Percentiles rank a stretch among this genome's conserved stretches.
phyloP scores from a whole-genome alignment of 2,329 filamentous ascomycete genomes.

The Metarhizium anisopliae region DNA sequence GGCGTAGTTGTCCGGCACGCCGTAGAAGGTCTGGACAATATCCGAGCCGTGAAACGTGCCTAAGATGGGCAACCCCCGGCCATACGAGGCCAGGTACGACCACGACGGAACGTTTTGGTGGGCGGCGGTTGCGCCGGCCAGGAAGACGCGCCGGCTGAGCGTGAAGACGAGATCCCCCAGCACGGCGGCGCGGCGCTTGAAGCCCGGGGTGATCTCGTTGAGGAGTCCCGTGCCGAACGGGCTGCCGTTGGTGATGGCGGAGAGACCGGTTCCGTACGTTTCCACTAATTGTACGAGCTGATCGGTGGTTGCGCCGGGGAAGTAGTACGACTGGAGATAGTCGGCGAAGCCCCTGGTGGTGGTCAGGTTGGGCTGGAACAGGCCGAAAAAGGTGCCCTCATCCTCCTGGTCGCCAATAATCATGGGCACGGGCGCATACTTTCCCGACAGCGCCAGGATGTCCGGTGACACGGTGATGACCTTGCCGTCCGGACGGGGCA shows the following conservation, averaged over 20 bases:
- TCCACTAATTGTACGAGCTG: conserved; percentile 40
- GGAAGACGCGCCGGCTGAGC: conserved; percentile 29
- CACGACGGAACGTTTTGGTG: conserved; percentile 41
- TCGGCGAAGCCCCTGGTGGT: conserved; percentile 40
- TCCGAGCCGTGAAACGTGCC: conserved; percentile 57
- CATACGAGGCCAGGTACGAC: conserved; percentile 52
- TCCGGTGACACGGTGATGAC: conserved; percentile 46
- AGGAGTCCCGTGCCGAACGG: conserved; percentile 49
- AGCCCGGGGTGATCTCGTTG: conserved; percentile 56
- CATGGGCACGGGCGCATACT: conserved; percentile 50
- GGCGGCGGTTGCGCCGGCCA: conserved; percentile 29
- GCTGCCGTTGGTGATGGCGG: conserved; percentile 34
- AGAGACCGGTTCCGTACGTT: conserved; percentile 41
- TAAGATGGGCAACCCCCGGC: conserved; percentile 49
- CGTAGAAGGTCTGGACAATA: conserved; percentile 45
- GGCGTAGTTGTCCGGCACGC: conserved; percentile 38
- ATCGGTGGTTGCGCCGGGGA: conserved; percentile 26
- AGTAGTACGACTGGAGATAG: conserved; percentile 41
- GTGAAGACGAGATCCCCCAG: conserved; percentile 37
- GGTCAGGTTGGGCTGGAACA: conserved; percentile 49
- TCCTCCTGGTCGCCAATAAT: conserved; percentile 58
- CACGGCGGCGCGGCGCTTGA: conserved; percentile 54
- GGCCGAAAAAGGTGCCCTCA: conserved; percentile 55
- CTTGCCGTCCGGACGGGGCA: conserved; percentile 51
- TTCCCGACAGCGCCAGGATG: conserved; percentile 31